Evolutionary conservation across 345 rosid species (phyloP), one percentile per base, ranked within the genome.

Genomic region (Brassica rapa): DNA sequence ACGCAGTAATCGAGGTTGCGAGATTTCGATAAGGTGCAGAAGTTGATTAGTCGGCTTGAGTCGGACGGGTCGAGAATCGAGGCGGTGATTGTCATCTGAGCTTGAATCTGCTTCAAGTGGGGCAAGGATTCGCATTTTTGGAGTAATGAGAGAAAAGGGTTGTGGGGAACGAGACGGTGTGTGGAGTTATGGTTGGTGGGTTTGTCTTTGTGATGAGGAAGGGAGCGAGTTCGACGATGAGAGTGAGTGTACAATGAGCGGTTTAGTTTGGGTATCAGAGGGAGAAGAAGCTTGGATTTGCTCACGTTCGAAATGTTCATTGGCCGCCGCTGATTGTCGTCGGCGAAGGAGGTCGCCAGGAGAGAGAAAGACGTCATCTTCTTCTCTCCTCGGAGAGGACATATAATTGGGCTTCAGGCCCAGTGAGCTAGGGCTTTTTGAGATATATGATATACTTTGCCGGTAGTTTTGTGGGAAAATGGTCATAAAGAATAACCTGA

Each of bases 101-200:
- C 73, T 78, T 92, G 97, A 59, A 92, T 85, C 82, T 90, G 92
- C 82, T 85, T 90, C 82, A 90, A 30, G 15, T 94, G 94, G 71
- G 77, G 19, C 27, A 89, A 63, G 43, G 87, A 86, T 35, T 81
- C 75, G 89, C 87, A 89, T 41, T 85, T 82, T 63, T 89, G 89
- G 43, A 89, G 88, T 0, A 88, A 43, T 4, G 86, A 85, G 33
- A 88, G 88, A 57, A 92, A 75, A 57, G 92, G 94, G 53, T 82
- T 86, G n/a, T 83, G 73, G 61, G 83, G 89, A 77, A 86, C 84
- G 68, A 83, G 81, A n/a, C 74, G 5, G 70, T 77, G 86, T 16
- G 80, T 80, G 46, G 86, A 77, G 82, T 86, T 90, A 85, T 85
- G 82, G 62, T 56, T 74, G 35, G 70, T 67, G 62, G 83, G 86